These are phyloP conservation scores for Trichosporon ovoides DNA, from an alignment of 1,284 basidiomycete genomes.

Conservation along the genomic window DNA sequence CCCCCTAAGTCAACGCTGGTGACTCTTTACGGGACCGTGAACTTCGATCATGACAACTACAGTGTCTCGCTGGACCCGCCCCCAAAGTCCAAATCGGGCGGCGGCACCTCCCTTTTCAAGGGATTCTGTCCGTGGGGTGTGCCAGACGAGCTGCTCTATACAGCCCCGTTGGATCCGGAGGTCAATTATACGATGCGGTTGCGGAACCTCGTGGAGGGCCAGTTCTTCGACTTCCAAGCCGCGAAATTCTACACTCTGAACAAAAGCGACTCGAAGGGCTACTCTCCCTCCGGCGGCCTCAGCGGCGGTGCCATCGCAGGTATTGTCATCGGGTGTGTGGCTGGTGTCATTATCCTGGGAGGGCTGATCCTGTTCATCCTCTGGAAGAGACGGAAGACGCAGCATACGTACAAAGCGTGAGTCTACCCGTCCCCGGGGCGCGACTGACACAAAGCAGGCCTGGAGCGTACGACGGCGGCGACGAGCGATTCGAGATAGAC, in stretches of 20 bases:
- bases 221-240: neutral
- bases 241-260: constrained; percentile 1
- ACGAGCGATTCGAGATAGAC: neutral
- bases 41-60: constrained; percentile 1
- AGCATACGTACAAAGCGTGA: neutral
- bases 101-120: neutral
- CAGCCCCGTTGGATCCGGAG: neutral
- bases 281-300: neutral
- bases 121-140: neutral
- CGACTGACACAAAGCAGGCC: neutral
- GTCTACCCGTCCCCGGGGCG: neutral
- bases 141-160: neutral
- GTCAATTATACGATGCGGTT: neutral
- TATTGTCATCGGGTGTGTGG: neutral
- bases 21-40: neutral
- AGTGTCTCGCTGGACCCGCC: neutral
- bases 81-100: neutral
- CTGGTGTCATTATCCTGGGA: neutral
- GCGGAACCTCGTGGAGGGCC: neutral
- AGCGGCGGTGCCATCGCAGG: neutral
- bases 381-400: neutral
- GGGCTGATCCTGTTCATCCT: neutral
- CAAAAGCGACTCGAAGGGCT: neutral
- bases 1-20: neutral
- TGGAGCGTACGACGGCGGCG: neutral